Conservation (phyloP, 768 basidiomycete genomes). For the Panaeolus papilionaceus region DNA sequence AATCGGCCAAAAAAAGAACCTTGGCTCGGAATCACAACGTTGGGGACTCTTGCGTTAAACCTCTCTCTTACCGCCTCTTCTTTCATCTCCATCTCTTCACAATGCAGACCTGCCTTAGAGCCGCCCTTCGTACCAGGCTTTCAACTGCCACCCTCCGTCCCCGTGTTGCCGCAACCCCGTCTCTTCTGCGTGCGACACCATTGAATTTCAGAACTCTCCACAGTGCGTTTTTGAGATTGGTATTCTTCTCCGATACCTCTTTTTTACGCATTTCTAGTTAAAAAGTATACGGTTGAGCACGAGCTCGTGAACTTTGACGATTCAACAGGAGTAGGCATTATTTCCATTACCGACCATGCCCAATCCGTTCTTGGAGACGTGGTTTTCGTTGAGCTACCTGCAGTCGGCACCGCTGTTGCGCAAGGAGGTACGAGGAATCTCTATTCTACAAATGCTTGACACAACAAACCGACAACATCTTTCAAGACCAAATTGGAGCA, state of each 20-base stretch:
- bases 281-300: slow-evolving; percentile 86
- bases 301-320: slow-evolving; percentile 87
- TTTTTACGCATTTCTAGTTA: slow-evolving; percentile 49
- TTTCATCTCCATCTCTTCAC: slow-evolving; percentile 21
- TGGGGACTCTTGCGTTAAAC: neutral
- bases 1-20: slow-evolving; percentile 25
- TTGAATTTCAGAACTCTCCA: slow-evolving; percentile 56
- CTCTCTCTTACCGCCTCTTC: slow-evolving; percentile 16
- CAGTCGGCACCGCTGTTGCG: slow-evolving; percentile 60
- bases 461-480: slow-evolving; percentile 5
- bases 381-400: slow-evolving; percentile 93
- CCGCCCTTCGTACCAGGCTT: slow-evolving; percentile 35
- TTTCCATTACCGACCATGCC: slow-evolving; percentile 92
- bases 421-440: slow-evolving; percentile 70
- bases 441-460: slow-evolving; percentile 8
- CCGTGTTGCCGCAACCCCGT: slow-evolving; percentile 25
- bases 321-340: slow-evolving; percentile 73
- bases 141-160: slow-evolving; percentile 30
- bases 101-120: slow-evolving; percentile 49
- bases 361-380: slow-evolving; percentile 94
- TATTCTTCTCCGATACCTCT: neutral
- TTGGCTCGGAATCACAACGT: slow-evolving; percentile 24
- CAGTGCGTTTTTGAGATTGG: slow-evolving; percentile 51
- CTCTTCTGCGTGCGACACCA: slow-evolving; percentile 32
- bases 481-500: slow-evolving; percentile 81